These are phyloP conservation scores for Exobasidium rhododendri DNA, from an alignment of 1,284 basidiomycete genomes.

Conservation along the genomic window DNA sequence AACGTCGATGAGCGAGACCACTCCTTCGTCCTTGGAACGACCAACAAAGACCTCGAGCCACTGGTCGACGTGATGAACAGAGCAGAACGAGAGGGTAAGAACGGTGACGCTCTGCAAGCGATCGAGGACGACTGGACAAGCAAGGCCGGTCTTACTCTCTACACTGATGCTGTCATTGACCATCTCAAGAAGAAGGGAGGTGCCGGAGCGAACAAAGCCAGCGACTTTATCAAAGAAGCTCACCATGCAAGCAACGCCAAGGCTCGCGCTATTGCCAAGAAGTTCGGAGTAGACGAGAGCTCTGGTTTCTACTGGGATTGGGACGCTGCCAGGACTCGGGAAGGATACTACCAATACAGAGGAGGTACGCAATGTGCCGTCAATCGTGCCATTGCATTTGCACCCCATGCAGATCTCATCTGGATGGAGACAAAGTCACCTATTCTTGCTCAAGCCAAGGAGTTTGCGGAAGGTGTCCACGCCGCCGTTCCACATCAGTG, in stretches of 20 bases:
- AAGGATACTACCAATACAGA: slow-evolving; percentile 95
- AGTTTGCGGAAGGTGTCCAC: slow-evolving; percentile 68
- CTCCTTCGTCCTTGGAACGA: slow-evolving; percentile 88
- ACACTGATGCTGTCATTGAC: slow-evolving; percentile 69
- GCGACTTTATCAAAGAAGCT: slow-evolving; percentile 65
- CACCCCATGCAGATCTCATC: slow-evolving; percentile 79
- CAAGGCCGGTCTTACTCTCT: slow-evolving; percentile 74
- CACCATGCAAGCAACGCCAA: slow-evolving; percentile 67
- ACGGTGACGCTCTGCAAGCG: slow-evolving; percentile 74
- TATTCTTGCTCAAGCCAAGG: slow-evolving; percentile 86
- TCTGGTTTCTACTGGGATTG: slow-evolving; percentile 72
- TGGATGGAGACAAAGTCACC: slow-evolving; percentile 85
- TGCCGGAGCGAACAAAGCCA: slow-evolving; percentile 51
- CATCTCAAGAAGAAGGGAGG: slow-evolving; percentile 67
- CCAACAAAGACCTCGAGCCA: slow-evolving; percentile 68
- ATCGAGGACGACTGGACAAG: slow-evolving; percentile 83
- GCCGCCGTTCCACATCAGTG: slow-evolving; percentile 47
- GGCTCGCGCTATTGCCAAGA: slow-evolving; percentile 73
- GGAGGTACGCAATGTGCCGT: slow-evolving; percentile 93
- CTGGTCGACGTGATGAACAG: slow-evolving; percentile 78
- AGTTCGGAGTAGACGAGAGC: slow-evolving; percentile 67
- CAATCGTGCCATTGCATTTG: slow-evolving; percentile 86
- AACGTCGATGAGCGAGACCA: slow-evolving; percentile 97
- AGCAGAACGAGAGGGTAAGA: slow-evolving; percentile 76
- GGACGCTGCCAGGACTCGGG: slow-evolving; percentile 88